A percentile compares a stretch with the other conserved stretches of the same genome.
Conservation (phyloP, 1,139 yeast genomes). For the Blastobotrys raffinosifermentans region DNA sequence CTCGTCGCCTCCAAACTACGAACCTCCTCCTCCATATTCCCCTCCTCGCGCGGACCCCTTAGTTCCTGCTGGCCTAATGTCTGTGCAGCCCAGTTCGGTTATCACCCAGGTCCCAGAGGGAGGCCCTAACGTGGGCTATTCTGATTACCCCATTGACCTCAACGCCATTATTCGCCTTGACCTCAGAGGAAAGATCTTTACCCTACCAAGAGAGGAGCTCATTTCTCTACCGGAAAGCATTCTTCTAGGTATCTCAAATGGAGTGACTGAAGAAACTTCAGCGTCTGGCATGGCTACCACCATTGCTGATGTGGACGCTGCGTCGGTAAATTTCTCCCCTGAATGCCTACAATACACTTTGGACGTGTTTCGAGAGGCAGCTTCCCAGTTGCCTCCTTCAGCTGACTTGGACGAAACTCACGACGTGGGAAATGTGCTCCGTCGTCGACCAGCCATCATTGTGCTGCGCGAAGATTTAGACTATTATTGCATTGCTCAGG, state of each 20-base stretch:
- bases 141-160: constrained; percentile 15
- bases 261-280: constrained; percentile 69
- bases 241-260: constrained; percentile 78
- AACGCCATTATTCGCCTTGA: constrained; percentile 47
- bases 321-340: constrained; percentile 64
- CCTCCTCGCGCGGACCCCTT: constrained; percentile 14
- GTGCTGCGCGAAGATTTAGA: constrained; percentile 93
- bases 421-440: constrained; percentile 4
- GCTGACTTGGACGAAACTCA: constrained; percentile 8
- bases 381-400: constrained; percentile 21
- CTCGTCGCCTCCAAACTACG: constrained; percentile 6
- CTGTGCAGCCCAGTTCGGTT: constrained; percentile 24
- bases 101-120: constrained; percentile 30
- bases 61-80: too few species aligned
- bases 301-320: constrained; percentile 14
- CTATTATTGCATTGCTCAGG: constrained; percentile 82
- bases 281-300: constrained; percentile 44
- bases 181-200: constrained; percentile 57
- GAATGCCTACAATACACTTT: constrained; percentile 78
- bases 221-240: constrained; percentile 90
- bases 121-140: constrained; percentile 9
- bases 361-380: constrained; percentile 51
- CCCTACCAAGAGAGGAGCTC: constrained; percentile 79
- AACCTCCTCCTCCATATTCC: neutral
- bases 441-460: constrained; percentile 73